Base-by-base conservation (phyloP, 2,329 filamentous ascomycete species). In the Colletotrichum falcatum region DNA sequence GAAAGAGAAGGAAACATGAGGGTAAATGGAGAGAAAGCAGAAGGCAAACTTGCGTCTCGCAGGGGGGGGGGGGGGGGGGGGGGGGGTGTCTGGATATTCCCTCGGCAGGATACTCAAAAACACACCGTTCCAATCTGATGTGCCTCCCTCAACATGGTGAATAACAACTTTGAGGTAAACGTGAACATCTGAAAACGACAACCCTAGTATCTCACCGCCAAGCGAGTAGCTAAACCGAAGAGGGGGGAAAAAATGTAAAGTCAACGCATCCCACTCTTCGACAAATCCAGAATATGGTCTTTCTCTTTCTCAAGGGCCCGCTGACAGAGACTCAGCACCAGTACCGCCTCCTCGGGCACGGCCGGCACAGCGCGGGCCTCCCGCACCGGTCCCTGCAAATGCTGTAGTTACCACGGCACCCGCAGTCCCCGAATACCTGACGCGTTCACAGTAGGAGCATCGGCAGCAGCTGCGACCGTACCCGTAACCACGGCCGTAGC, bases 181-280 rank as follows among this genome's bases (percentile, higher is more conserved):
- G 7, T 2, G 26, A 28, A 30, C 6, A 20, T 2, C 48, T 28
- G 8, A 30, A 18, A 51, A 30, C 23, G 26, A 51, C 14, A 18
- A 9, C 16, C 48, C 26, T 5, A 20, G 16, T 28, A 14, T 51
- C 16, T 4, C 14, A 8, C 23, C 23, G 28, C 14, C 28, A 30
- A 30, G 8, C 12, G 2, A 9, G 28, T 30, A 4, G 23, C 14
- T 8, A 16, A 37, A 23, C 26, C 23, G 12, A 56, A 39, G 6
- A 26, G 3, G 23, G 18, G 3, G 23, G 18, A 14, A n/a, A n/a
- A 9, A 14, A 26, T 2, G 30, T 2, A 12, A 30, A 79, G 81
- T 62, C 81, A 80, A 39, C 12, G 2, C 37, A 42, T 20, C 44
- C 26, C 33, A 11, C 30, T 28, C 26, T 18, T 48, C 14, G 7